phyloP scores from a whole-genome alignment of 2,329 filamentous ascomycete genomes.

The Trichoderma hamatum region DNA sequence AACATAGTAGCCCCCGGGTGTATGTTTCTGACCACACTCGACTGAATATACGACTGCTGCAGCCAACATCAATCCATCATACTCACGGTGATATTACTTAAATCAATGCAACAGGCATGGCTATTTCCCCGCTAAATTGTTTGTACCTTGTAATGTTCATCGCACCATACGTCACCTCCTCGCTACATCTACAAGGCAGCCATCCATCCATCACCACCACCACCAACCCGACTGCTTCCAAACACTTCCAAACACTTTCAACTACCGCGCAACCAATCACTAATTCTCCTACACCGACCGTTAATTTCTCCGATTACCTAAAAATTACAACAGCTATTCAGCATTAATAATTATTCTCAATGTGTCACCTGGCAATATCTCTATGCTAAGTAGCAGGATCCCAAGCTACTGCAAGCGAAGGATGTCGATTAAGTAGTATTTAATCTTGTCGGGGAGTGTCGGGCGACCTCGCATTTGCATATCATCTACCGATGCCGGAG shows the following conservation, averaged over 20 bases:
- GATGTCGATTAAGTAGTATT: not conserved
- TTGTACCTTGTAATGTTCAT: not conserved
- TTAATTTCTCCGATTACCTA: not conserved
- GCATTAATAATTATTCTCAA: not conserved
- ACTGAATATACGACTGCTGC: not conserved
- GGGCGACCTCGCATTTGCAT: not conserved
- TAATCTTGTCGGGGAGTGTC: slow-evolving; percentile 10
- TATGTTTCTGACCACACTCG: not conserved
- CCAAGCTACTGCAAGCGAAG: not conserved
- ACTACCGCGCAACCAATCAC: not conserved
- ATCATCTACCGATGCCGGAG: not conserved
- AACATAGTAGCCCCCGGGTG: too few species aligned
- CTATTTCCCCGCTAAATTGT: not conserved
- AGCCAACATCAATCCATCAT: not conserved
- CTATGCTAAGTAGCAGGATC: not conserved
- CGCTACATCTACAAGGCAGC: not conserved
- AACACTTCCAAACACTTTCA: not conserved
- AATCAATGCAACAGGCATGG: not conserved
- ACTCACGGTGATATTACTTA: not conserved
- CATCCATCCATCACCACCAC: not conserved
- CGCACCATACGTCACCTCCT: not conserved
- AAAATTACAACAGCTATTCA: not conserved
- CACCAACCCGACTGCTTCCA: not conserved
- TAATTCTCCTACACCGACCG: not conserved
- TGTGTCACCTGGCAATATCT: not conserved